Base-by-base conservation (phyloP, 1,284 basidiomycete genomes). In the Violaceomyces palustris region DNA sequence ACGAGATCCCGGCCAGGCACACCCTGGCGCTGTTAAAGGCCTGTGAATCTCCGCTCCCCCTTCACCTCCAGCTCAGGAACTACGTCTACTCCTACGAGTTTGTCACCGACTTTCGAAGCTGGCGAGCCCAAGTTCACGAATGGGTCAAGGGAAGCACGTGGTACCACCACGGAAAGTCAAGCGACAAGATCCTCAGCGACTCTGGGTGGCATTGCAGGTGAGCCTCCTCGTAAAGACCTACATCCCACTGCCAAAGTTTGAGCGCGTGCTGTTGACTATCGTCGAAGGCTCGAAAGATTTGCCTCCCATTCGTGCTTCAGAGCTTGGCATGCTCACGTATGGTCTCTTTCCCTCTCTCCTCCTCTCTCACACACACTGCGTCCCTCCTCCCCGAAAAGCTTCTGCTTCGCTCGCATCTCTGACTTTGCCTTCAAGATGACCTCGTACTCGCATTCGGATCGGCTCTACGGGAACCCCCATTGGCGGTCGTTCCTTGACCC, bases 11-110 rank as follows among this genome's bases (percentile, higher is more conserved):
- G 4, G 78, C 80, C 0, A 67, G 74, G 14, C 77, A 80, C 47
- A 82, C 84, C 12, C 68, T 84, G 8, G 59, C 74, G 17, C 77
- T 86, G 1, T 75, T 86, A 31, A 77, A 78, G 46, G 65, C 75
- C n/a, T 86, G 84, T 68, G 77, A 79, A 35, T 81, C 80, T 53
- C 79, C 79, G 3, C 51, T 69, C 15, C 76, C 79, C 4, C 74
- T 86, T 14, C 84, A 85, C 59, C 78, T 86, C 3, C 80, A 83
- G 55, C 74, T 85, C 51, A 78, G 79, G 30, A 81, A 83, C 60
- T 85, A 80, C 66, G 60, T 83, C 26, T 85, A 85, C 70, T 79
- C 78, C 69, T 83, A 83, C 61, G 80, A 83, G 69, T 83, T 80
- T 78, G 78, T 57, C 34, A 52, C 46, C 7, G 38, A 43, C 2